phyloP scores from a whole-genome alignment of 2,329 filamentous ascomycete species.

The Talaromyces rugulosus region DNA sequence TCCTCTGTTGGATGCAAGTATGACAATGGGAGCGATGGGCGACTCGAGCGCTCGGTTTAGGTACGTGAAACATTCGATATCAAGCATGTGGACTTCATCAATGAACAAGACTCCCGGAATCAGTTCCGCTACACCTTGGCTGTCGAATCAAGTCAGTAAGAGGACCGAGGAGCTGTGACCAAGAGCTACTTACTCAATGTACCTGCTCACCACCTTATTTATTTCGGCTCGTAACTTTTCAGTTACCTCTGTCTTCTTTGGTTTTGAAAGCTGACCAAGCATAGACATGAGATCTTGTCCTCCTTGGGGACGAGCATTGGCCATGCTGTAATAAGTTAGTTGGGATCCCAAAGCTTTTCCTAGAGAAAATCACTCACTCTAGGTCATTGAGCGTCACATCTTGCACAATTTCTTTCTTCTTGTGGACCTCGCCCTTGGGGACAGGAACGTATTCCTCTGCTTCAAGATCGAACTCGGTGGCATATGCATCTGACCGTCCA shows the following conservation, averaged over 20 bases:
- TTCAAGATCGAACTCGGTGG: constrained; percentile 96
- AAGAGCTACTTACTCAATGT: constrained; percentile 62
- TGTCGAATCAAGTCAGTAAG: neutral
- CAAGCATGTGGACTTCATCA: constrained; percentile 99
- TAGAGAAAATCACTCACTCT: constrained; percentile 43
- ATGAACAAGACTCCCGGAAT: constrained; percentile 99
- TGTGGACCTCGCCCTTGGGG: constrained; percentile 97
- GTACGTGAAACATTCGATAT: constrained; percentile 98
- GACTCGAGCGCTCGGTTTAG: constrained; percentile 97
- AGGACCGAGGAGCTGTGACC: neutral
- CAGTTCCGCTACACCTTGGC: constrained; percentile 89
- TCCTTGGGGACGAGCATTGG: constrained; percentile 90
- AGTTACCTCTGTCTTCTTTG: constrained; percentile 98
- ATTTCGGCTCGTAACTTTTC: constrained; percentile 95
- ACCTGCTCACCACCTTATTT: constrained; percentile 98
- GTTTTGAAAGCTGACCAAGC: constrained; percentile 99
- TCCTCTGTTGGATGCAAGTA: constrained; percentile 94
- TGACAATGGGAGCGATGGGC: constrained; percentile 90
- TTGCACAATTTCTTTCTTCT: constrained; percentile 99
- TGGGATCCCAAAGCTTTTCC: neutral
- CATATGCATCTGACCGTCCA: constrained; percentile 91
- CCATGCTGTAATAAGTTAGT: constrained; percentile 48
- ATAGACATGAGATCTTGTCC: constrained; percentile 99
- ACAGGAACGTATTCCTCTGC: constrained; percentile 99
- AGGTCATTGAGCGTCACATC: constrained; percentile 96